phyloP scores from a whole-genome alignment of 495 filamentous ascomycete species.

The Podospora comata region DNA sequence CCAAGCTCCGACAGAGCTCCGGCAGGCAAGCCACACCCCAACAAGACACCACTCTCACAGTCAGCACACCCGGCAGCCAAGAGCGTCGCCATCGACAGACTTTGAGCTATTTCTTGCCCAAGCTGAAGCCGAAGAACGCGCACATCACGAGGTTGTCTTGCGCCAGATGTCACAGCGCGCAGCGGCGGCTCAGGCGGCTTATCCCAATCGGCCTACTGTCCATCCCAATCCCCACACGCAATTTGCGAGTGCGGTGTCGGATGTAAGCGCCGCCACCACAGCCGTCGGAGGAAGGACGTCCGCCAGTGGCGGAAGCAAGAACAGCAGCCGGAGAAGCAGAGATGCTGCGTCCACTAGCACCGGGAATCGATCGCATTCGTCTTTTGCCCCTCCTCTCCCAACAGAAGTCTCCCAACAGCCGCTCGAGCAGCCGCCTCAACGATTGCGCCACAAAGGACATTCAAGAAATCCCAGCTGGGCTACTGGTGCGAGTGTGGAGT shows the following conservation, averaged over 20 bases:
- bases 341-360: not conserved
- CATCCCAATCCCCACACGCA: slow-evolving; percentile 27
- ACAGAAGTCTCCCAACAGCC: not conserved
- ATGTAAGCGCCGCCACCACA: slow-evolving; percentile 11
- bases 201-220: slow-evolving; percentile 2
- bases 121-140: slow-evolving; percentile 30
- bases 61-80: not conserved
- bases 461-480: slow-evolving; percentile 21
- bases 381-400: not conserved
- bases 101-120: slow-evolving; percentile 32
- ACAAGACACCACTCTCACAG: not conserved
- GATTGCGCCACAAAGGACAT: slow-evolving; percentile 1
- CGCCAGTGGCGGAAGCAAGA: not conserved
- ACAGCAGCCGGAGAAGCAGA: slow-evolving; percentile 10
- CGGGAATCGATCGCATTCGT: not conserved
- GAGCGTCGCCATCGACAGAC: slow-evolving; percentile 16
- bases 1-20: not conserved
- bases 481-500: not conserved
- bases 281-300: slow-evolving; percentile 5
- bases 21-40: not conserved
- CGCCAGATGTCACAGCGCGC: slow-evolving; percentile 20
- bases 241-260: slow-evolving; percentile 13
- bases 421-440: slow-evolving; percentile 1
- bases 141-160: slow-evolving; percentile 14
- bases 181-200: not conserved